Base-by-base conservation (phyloP, 768 basidiomycete genomes). In the Gloeophyllum trabeum region DNA sequence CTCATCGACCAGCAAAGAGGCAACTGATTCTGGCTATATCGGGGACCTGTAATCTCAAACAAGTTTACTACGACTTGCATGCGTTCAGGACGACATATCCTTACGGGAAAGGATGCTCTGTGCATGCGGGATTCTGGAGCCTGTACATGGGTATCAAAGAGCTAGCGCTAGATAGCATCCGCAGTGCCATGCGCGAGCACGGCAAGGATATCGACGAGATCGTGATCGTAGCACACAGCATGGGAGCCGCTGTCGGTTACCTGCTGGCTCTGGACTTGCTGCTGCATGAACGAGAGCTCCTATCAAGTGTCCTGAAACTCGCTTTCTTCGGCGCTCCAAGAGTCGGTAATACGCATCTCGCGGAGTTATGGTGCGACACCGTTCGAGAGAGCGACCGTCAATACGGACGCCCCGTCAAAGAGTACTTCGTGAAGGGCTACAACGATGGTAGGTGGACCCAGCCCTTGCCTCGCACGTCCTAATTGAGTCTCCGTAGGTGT, bases 61-160 rank as follows among this genome's bases (percentile, higher is more conserved):
- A 75, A 42, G 67, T 67, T 5, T 47, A 73, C 14, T 63, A 73
- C 40, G 73, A 78, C 52, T 36, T 77, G 18, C 59, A 66, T 16
- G 55, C 61, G 21, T 54, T 64, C 21, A 61, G 61, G 46, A 55
- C 55, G 23, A 44, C 53, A 1, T 68, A 73, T 49, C 68, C 63
- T 4, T 63, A 63, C 23, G 57, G 58, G 30, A 46, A 53, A 6
- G 64, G 66, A 6, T 47, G 46, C 35, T 42, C 45, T 3, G 70
- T 76, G 18, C 77, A 79, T 51, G 56, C 65, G 10, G 76, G 76
- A 2, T 77, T 79, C 51, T 77, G 71, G 70, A 50, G 55, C 14
- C 46, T 79, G 40, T 76, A 74, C 49, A 53, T 56, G 40, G 73
- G 73, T 7, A 58, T 74, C 3, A 56, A 56, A 46, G 16, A 42